Base-by-base conservation (phyloP, 176 grass and related monocot species). In the Phoenix dactylifera region DNA sequence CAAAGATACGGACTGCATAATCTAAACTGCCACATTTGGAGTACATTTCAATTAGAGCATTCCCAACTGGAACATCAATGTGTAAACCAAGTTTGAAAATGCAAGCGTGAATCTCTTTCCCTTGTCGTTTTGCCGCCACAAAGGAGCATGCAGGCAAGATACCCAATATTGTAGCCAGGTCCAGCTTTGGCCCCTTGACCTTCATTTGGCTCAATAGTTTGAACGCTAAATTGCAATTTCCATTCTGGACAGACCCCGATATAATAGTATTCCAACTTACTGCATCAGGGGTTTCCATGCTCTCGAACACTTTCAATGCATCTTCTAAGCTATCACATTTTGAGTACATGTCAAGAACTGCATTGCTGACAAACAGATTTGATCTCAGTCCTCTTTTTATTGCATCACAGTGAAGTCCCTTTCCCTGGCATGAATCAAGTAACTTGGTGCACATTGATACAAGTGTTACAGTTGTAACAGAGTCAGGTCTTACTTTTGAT, bases 221-320 rank as follows among this genome's bases (percentile, higher is more conserved):
- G 26, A 59, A 59, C 6, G 22, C 57, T 16, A 59, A 26, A 59
- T 5, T 26, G 15, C 57, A 59, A 59, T 59, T 59, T 59, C 57
- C 57, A 59, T 26, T 17, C 15, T 59, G 57, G 25, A 59, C 23
- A 59, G 18, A 62, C 18, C 59, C 59, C 48, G 59, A 32, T 19
- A 62, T 62, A 18, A 62, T 62, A 18, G 59, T 49, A 59, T 59
- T 59, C 57, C 57, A 59, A 59, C 57, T 59, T 59, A 28, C 57
- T 29, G 23, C 10, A 26, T 59, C 57, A 26, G 15, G 57, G 2
- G 16, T 44, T 16, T 64, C 35, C 48, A 64, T 51, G 7, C 39
- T 64, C 39, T 64, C 48, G 24, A 51, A 64, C 16, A 6, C 39
- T 51, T 50, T 24, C 22, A 64, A 51, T 64, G 62, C 62, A 64